Evolutionary conservation across 495 filamentous ascomycete species (phyloP), one percentile per base, ranked within the genome.

Genomic region (Beverwykella pulmonaria): DNA sequence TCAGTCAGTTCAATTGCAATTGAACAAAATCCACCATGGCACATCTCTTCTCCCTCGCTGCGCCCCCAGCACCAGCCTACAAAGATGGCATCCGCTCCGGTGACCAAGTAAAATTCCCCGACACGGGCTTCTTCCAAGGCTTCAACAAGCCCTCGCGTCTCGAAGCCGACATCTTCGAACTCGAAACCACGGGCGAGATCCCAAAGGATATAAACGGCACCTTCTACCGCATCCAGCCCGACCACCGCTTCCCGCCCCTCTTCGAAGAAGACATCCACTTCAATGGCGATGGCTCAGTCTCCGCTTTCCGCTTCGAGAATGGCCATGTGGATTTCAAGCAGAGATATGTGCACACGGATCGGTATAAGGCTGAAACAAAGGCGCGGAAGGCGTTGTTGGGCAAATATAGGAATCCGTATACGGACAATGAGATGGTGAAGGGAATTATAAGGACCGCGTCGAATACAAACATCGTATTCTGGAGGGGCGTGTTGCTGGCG

Each of bases 211-310:
- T 85, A 63, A 74, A 81, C 53, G 82, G 82, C 7, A 84, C 82
- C 12, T 85, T 84, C 68, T 85, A 79, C 71, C 81, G 83, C 27
- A 73, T 84, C 44, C 81, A 83, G 53, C 82, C 82, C 2, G 67
- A 72, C 14, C 67, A 79, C 60, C 77, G 78, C 12, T 84, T 81
- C 69, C 82, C 82, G n/a, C 83, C 83, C 1, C 67, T 83, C 2
- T 84, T 79, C 61, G 81, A 82, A 61, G 79, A 83, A 32, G 65
- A 68, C 20, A 68, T 68, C 17, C 65, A 68, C 46, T 68, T 68
- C 59, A 68, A 68, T 67, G 83, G 71, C 54, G 71, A 73, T 47
- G 71, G 71, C 1, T 65, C 67, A 47, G 81, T 88, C 0, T 79
- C 78, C 15, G 84, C 84, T 0, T 83, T 88, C 59, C 71, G 76